These are phyloP conservation scores for Vishniacozyma victoriae DNA, from an alignment of 768 basidiomycete genomes.

Conservation along the genomic window DNA sequence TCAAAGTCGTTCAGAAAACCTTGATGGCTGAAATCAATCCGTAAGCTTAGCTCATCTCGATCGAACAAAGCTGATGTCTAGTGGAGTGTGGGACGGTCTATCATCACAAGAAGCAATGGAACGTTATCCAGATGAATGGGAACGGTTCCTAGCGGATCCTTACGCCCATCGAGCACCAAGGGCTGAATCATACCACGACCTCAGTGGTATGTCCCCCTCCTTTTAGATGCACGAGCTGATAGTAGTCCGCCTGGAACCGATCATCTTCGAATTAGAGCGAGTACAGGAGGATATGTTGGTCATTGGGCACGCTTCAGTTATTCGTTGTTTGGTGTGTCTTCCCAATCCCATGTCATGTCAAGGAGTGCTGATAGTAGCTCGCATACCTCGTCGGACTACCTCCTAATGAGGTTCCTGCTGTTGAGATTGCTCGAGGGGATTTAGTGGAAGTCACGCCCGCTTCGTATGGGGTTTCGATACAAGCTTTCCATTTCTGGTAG, in stretches of 20 bases:
- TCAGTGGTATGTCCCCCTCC: conserved; percentile 38
- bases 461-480: conserved; percentile 70
- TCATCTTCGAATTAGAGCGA: conserved; percentile 87
- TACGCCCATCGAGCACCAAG: conserved; percentile 86
- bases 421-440: conserved; percentile 93
- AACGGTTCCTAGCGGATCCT: conserved; percentile 82
- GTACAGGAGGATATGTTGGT: conserved; percentile 91
- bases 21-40: conserved; percentile 99
- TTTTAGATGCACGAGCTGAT: conserved; percentile 10
- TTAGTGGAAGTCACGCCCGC: conserved; percentile 63
- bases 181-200: conserved; percentile 96
- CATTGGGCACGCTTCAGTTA: conserved; percentile 94
- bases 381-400: conserved; percentile 70
- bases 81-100: conserved; percentile 81
- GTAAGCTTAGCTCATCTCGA: conserved; percentile 46
- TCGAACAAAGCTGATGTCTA: conserved; percentile 5
- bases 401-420: conserved; percentile 92
- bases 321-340: conserved; percentile 66
- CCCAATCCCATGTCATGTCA: neutral
- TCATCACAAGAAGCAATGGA: conserved; percentile 81
- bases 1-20: conserved; percentile 77
- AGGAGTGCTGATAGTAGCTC: conserved; percentile 47
- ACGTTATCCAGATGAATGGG: conserved; percentile 91
- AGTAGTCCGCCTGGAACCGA: conserved; percentile 79
- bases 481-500: conserved; percentile 56